Evolutionary conservation across 2,329 filamentous ascomycete genomes (phyloP).

Genomic region (Fusarium redolens): DNA sequence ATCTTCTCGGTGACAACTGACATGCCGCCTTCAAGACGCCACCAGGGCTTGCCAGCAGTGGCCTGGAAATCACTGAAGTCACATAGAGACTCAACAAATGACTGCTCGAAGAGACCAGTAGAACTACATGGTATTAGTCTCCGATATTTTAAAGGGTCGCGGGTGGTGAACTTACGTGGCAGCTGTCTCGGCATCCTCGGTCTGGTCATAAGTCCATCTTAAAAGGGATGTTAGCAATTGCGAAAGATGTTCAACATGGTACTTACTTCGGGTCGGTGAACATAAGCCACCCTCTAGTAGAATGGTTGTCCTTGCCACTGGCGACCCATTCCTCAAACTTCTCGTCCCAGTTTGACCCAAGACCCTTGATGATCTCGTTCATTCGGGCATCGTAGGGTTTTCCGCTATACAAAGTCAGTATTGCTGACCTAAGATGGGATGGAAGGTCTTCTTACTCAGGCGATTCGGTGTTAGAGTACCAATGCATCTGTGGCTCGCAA

Average conservation of each 20-base stretch:
- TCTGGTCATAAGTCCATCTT: slow-evolving; percentile 12
- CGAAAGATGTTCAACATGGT: rapidly evolving
- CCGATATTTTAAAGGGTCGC: no score
- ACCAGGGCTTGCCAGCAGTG: neutral
- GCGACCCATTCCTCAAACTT: neutral
- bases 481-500: slow-evolving; percentile 12
- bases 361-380: neutral
- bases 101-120: slow-evolving; percentile 24
- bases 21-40: slow-evolving; percentile 31
- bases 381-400: neutral
- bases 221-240: rapidly evolving
- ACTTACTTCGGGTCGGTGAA: neutral
- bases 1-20: slow-evolving; percentile 21
- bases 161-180: neutral
- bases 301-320: slow-evolving; percentile 2
- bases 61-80: slow-evolving; percentile 33
- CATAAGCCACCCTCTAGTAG: slow-evolving; percentile 23
- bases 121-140: neutral
- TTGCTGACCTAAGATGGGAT: rapidly evolving
- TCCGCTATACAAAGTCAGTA: neutral
- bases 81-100: slow-evolving; percentile 16
- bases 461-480: neutral
- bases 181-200: neutral
- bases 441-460: neutral
- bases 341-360: neutral